Evolutionary conservation across 2,329 filamentous ascomycete species (phyloP).

Genomic region (Blumeriella jaapii): DNA sequence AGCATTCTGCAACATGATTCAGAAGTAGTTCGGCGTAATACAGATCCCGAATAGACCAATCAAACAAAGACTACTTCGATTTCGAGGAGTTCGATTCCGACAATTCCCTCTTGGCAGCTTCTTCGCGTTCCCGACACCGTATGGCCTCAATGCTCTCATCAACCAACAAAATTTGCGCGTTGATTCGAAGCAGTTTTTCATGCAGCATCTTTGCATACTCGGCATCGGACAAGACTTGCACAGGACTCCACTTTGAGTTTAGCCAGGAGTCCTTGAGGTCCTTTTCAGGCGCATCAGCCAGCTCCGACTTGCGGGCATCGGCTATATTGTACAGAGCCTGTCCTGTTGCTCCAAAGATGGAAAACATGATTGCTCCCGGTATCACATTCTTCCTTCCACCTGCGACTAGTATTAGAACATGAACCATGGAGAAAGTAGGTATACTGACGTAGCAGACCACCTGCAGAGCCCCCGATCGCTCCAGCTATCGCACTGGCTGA

Average conservation of each 20-base stretch:
- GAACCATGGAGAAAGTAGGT: background rate
- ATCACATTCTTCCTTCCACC: constrained; percentile 41
- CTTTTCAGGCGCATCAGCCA: constrained; percentile 20
- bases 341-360: constrained; percentile 43
- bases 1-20: no score
- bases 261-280: constrained; percentile 29
- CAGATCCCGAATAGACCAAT: constrained; percentile 1
- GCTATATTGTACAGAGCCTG: constrained; percentile 43
- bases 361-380: constrained; percentile 48
- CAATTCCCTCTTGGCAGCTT: constrained; percentile 2
- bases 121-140: constrained; percentile 12
- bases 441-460: constrained; percentile 38
- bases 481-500: constrained; percentile 62
- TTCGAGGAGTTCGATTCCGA: constrained; percentile 4
- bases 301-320: constrained; percentile 29
- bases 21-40: no score
- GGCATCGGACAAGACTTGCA: constrained; percentile 57
- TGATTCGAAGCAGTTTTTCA: constrained; percentile 59
- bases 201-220: constrained; percentile 61
- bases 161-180: constrained; percentile 66
- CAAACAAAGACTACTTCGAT: background rate
- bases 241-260: constrained; percentile 58
- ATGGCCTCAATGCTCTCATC: constrained; percentile 60
- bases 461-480: constrained; percentile 56
- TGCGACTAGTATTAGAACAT: constrained; percentile 27